These are phyloP conservation scores for Epichloe baconii DNA, from an alignment of 2,329 filamentous ascomycete species.

Conservation along the genomic window DNA sequence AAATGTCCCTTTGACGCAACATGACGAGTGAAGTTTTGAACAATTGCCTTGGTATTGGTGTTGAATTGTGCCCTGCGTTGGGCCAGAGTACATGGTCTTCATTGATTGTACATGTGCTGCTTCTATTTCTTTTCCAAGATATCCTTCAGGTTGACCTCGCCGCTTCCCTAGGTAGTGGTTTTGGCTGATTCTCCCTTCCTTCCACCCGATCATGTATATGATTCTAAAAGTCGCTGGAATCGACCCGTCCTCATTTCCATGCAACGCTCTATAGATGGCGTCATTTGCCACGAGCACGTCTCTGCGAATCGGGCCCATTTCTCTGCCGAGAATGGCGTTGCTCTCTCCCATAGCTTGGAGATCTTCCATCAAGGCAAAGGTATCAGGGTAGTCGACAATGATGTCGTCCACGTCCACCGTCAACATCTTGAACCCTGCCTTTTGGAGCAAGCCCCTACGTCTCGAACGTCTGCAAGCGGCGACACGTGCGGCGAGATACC, in stretches of 20 bases:
- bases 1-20: neutral
- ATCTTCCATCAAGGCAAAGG: constrained; percentile 83
- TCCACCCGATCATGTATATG: constrained; percentile 99
- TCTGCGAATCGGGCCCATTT: constrained; percentile 61
- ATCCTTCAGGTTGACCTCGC: constrained; percentile 80
- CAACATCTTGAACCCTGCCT: constrained; percentile 85
- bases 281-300: constrained; percentile 83
- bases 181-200: constrained; percentile 66
- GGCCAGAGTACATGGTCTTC: neutral
- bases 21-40: neutral
- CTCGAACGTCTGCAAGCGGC: constrained; percentile 80
- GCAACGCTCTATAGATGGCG: constrained; percentile 75
- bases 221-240: constrained; percentile 87
- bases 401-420: constrained; percentile 98
- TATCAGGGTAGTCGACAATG: constrained; percentile 83
- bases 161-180: constrained; percentile 77
- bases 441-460: constrained; percentile 80
- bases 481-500: constrained; percentile 85
- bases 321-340: constrained; percentile 76
- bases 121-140: constrained; percentile 39
- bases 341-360: constrained; percentile 93
- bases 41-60: neutral
- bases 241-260: constrained; percentile 65
- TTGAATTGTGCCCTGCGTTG: neutral
- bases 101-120: neutral